phyloP scores from a whole-genome alignment of 2,329 filamentous ascomycete species.

The Neonectria magnoliae region DNA sequence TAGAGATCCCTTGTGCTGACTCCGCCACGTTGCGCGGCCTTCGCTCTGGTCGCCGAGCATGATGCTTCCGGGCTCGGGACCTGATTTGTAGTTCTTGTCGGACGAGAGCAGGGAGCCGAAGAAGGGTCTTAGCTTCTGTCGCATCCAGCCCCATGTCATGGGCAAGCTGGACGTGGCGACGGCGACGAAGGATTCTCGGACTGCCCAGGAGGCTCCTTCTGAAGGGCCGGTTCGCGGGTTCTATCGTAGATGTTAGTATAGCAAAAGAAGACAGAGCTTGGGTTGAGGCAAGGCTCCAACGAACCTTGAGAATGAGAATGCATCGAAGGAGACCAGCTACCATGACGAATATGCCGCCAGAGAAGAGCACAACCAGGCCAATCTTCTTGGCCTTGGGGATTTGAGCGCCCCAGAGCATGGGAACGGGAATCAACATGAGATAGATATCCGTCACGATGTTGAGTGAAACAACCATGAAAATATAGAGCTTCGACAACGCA shows the following conservation, averaged over 20 bases:
- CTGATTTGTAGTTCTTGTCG: slow-evolving; percentile 34
- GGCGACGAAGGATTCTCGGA: slow-evolving; percentile 53
- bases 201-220: slow-evolving; percentile 49
- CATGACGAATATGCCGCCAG: slow-evolving; percentile 53
- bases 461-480: slow-evolving; percentile 48
- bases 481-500: slow-evolving; percentile 51
- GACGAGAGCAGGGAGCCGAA: slow-evolving; percentile 40
- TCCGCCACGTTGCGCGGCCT: slow-evolving; percentile 28
- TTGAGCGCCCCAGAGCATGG: slow-evolving; percentile 64
- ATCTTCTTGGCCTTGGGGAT: slow-evolving; percentile 61
- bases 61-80: slow-evolving; percentile 35
- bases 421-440: slow-evolving; percentile 52
- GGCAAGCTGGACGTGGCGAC: slow-evolving; percentile 52
- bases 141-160: slow-evolving; percentile 42
- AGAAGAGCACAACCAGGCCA: slow-evolving; percentile 61
- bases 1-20: slow-evolving; percentile 22
- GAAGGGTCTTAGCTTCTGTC: slow-evolving; percentile 40
- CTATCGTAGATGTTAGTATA: slow-evolving; percentile 31
- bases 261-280: not conserved
- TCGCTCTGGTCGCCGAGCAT: slow-evolving; percentile 34
- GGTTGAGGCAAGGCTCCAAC: slow-evolving; percentile 37
- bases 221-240: slow-evolving; percentile 48
- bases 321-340: slow-evolving; percentile 50
- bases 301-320: slow-evolving; percentile 49
- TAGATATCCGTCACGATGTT: slow-evolving; percentile 55